phyloP scores from a whole-genome alignment of 805 yeast genomes.

The Saturnispora zaruensis region DNA sequence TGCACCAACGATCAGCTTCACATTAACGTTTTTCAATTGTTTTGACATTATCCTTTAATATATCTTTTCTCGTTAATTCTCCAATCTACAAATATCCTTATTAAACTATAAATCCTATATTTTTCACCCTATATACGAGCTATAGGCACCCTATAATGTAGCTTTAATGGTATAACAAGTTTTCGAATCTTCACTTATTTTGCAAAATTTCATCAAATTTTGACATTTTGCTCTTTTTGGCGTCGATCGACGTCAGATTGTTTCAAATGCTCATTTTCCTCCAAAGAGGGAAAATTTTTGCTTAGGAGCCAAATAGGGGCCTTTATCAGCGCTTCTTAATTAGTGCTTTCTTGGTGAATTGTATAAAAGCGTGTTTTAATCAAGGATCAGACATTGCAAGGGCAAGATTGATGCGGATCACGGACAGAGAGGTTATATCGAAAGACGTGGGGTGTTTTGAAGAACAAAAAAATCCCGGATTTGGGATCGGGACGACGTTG shows the following conservation, averaged over 20 bases:
- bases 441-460: background rate
- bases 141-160: background rate
- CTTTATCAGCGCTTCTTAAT: background rate
- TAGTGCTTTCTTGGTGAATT: background rate
- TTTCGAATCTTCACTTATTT: background rate
- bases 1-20: slow-evolving; percentile 89
- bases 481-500: background rate
- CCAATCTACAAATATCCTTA: background rate
- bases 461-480: background rate
- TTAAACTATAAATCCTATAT: too few relatives aligned
- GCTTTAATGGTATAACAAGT: background rate
- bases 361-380: background rate
- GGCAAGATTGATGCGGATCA: background rate
- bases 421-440: background rate
- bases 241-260: background rate
- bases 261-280: background rate
- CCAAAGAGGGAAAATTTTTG: background rate
- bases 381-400: background rate
- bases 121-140: too few relatives aligned
- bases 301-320: background rate
- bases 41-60: slow-evolving; percentile 13
- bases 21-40: slow-evolving; percentile 50
- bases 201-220: background rate
- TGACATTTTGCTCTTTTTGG: background rate
- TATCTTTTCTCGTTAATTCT: background rate